phyloP scores from a whole-genome alignment of 768 basidiomycete genomes.

The Bullera alba region DNA sequence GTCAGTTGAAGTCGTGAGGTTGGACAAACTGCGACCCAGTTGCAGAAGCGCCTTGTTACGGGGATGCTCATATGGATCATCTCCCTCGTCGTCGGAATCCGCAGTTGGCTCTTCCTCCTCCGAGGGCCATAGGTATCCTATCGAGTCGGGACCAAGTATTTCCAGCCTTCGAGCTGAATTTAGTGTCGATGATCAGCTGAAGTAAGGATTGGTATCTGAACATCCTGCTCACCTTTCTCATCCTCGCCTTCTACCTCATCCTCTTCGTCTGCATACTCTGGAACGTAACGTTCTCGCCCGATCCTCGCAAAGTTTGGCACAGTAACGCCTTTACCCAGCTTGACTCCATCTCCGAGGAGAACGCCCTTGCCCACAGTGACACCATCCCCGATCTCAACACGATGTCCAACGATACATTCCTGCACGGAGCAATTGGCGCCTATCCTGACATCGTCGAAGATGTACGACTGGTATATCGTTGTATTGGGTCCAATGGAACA shows the following conservation, averaged over 20 bases:
- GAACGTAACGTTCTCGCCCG: constrained; percentile 51
- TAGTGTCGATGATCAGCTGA: background rate
- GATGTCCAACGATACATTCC: constrained; percentile 71
- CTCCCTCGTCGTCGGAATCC: constrained; percentile 50
- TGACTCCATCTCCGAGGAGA: constrained; percentile 73
- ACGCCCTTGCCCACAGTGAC: constrained; percentile 66
- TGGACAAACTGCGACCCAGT: constrained; percentile 38
- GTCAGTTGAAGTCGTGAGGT: constrained; percentile 18
- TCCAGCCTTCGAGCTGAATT: constrained; percentile 6
- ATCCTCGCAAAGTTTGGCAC: constrained; percentile 67
- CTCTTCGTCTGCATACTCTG: constrained; percentile 40
- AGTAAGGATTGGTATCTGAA: constrained; percentile 7
- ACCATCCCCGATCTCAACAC: constrained; percentile 63
- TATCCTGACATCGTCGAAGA: constrained; percentile 66
- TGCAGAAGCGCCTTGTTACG: constrained; percentile 42
- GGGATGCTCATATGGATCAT: constrained; percentile 48
- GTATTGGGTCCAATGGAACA: constrained; percentile 67
- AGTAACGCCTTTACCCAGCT: constrained; percentile 64
- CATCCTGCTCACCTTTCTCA: constrained; percentile 37
- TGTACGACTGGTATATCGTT: constrained; percentile 66
- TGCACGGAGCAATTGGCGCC: constrained; percentile 53
- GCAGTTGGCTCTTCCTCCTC: constrained; percentile 34
- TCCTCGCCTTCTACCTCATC: constrained; percentile 48
- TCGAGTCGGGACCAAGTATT: constrained; percentile 61
- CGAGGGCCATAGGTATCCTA: constrained; percentile 74